phyloP scores from a whole-genome alignment of 441 rosid genomes.

The Isatis lusitanica region DNA sequence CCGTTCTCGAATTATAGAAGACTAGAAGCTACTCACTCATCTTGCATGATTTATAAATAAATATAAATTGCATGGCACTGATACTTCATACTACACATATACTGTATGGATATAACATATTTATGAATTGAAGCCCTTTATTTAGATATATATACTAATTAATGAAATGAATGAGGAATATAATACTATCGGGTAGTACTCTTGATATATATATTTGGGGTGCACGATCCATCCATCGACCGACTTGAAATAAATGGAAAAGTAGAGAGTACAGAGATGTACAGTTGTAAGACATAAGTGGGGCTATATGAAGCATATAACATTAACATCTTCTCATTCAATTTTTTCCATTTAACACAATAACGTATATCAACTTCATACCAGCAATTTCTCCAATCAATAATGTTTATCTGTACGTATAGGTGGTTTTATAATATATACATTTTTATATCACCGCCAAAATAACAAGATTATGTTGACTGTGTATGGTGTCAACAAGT shows the following conservation, averaged over 20 bases:
- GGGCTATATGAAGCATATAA: constrained; percentile 30
- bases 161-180: not conserved
- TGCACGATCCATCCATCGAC: constrained; percentile 31
- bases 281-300: constrained; percentile 34
- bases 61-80: not conserved
- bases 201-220: constrained; percentile 16
- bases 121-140: not conserved
- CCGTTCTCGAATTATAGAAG: not conserved
- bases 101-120: not conserved
- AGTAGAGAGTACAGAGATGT: constrained; percentile 35
- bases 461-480: not conserved
- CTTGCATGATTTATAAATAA: not conserved
- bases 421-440: not conserved
- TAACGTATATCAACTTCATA: constrained; percentile 26
- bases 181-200: not conserved
- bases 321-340: constrained; percentile 25
- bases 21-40: not conserved
- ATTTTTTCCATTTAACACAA: not conserved
- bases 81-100: not conserved
- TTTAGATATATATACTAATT: not conserved
- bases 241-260: constrained; percentile 34
- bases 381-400: constrained; percentile 21
- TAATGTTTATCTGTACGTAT: not conserved
- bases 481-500: not conserved
- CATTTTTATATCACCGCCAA: constrained; percentile 29